A percentile compares a stretch with the other conserved stretches of the same genome.
Conservation (phyloP, 2,329 filamentous ascomycete genomes). For the Sphaerulina populicola region DNA sequence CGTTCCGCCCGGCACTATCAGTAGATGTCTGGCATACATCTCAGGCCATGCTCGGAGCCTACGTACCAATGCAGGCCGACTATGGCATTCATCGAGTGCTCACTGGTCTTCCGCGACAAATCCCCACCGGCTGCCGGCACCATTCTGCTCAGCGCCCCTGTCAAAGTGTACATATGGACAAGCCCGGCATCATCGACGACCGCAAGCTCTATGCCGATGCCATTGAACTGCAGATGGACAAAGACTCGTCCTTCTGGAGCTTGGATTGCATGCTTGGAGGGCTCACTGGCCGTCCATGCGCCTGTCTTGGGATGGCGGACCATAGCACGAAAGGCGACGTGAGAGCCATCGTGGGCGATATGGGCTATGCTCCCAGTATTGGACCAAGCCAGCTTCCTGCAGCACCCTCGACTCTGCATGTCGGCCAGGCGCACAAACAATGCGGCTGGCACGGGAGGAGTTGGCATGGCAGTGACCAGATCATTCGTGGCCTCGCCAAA, state of each 20-base stretch:
- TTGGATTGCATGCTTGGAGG: slow-evolving; percentile 57
- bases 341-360: slow-evolving; percentile 62
- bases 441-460: slow-evolving; percentile 42
- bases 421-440: slow-evolving; percentile 69
- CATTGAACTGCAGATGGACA: slow-evolving; percentile 76
- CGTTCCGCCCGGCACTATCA: neutral
- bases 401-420: slow-evolving; percentile 65
- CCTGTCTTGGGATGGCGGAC: slow-evolving; percentile 60
- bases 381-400: slow-evolving; percentile 81
- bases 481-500: slow-evolving; percentile 58
- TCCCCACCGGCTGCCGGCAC: slow-evolving; percentile 44
- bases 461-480: slow-evolving; percentile 46
- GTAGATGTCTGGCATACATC: neutral
- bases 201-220: slow-evolving; percentile 68
- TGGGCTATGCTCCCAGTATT: slow-evolving; percentile 77
- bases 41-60: slow-evolving; percentile 31
- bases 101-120: slow-evolving; percentile 57
- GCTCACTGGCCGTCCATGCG: slow-evolving; percentile 66
- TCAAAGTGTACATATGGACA: slow-evolving; percentile 64
- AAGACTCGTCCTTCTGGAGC: slow-evolving; percentile 57
- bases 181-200: slow-evolving; percentile 72
- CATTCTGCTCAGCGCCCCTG: slow-evolving; percentile 65
- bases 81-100: slow-evolving; percentile 64
- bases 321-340: slow-evolving; percentile 65
- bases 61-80: slow-evolving; percentile 67